Base-by-base conservation (phyloP, 2,329 filamentous ascomycete genomes). In the Monilinia polystroma region DNA sequence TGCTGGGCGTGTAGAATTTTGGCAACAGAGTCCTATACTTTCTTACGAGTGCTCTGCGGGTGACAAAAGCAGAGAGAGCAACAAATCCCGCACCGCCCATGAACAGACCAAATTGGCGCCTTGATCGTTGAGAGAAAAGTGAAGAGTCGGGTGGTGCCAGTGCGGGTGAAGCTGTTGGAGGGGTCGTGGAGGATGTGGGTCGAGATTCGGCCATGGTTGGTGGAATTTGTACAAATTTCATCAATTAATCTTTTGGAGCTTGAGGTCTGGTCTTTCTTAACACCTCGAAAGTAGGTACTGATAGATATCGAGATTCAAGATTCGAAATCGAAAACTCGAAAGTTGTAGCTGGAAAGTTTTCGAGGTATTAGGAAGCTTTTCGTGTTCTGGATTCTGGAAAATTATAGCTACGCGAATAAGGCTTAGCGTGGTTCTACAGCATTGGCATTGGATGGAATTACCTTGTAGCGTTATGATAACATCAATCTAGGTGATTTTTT, bases 61-160 rank as follows among this genome's bases (percentile, higher is more conserved):
- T 90, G 41, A 96, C 81, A 65, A 89, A 76, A 1, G 90, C 81
- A 1, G 92, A 91, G 70, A 93, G 82, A 29, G 85, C 80, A 70
- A 96, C 85, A 79, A 96, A 96, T 66, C 86, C 82, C 14, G 90
- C 84, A 53, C 94, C 94, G 68, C 88, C 87, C 72, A 89, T 81
- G 78, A 95, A 89, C 68, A 97, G 79, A 32, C 87, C 83, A 18
- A 92, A 78, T 77, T 93, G 89, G 64, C 83, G 83, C 57, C 69
- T 66, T 41, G 75, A 74, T n/a, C 75, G 71, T 69, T 70, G 67
- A 29, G 73, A 75, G 70, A 76, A 77, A 70, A 75, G 69, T 38
- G 68, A 55, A 26, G 73, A 73, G 38, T 70, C 67, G 47, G 69
- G 45, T 63, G 71, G 63, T 43, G 72, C 32, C 32, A 35, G 5